Evolutionary conservation across 345 rosid genomes (phyloP).

Genomic region (Linum usitatissimum): DNA sequence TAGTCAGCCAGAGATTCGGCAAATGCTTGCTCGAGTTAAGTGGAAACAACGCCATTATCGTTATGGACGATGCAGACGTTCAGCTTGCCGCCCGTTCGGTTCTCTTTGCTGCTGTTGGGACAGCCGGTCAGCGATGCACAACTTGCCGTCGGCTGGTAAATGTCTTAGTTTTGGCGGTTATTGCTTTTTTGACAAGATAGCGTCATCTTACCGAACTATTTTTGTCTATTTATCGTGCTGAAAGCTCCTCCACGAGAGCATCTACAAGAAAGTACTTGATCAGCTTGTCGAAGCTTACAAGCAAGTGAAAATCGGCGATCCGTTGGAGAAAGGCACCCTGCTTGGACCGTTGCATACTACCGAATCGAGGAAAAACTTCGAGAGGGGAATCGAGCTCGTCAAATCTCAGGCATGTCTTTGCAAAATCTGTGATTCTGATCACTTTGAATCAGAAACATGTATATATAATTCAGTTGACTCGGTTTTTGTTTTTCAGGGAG

Average conservation of each 20-base stretch:
- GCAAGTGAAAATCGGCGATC: constrained; percentile 88
- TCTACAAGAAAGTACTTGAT: constrained; percentile 58
- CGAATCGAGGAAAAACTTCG: constrained; percentile 58
- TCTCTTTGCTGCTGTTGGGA: constrained; percentile 93
- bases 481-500: constrained; percentile 48
- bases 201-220: constrained; percentile 1
- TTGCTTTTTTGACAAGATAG: background rate
- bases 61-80: constrained; percentile 90
- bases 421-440: background rate
- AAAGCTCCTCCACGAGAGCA: constrained; percentile 79
- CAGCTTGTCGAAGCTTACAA: constrained; percentile 64
- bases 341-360: constrained; percentile 85
- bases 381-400: constrained; percentile 70
- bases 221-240: constrained; percentile 19
- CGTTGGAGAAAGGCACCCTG: constrained; percentile 71
- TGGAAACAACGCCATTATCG: constrained; percentile 90
- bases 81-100: constrained; percentile 79
- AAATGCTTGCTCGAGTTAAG: constrained; percentile 87
- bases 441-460: too few species aligned
- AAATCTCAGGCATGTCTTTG: constrained; percentile 60
- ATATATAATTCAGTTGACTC: too few species aligned
- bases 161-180: background rate
- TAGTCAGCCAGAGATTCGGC: constrained; percentile 74
- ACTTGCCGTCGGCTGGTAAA: constrained; percentile 97
- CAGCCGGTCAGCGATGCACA: constrained; percentile 98